These are phyloP conservation scores for Aureobasidium vineae DNA, from an alignment of 2,329 filamentous ascomycete genomes.

Conservation along the genomic window DNA sequence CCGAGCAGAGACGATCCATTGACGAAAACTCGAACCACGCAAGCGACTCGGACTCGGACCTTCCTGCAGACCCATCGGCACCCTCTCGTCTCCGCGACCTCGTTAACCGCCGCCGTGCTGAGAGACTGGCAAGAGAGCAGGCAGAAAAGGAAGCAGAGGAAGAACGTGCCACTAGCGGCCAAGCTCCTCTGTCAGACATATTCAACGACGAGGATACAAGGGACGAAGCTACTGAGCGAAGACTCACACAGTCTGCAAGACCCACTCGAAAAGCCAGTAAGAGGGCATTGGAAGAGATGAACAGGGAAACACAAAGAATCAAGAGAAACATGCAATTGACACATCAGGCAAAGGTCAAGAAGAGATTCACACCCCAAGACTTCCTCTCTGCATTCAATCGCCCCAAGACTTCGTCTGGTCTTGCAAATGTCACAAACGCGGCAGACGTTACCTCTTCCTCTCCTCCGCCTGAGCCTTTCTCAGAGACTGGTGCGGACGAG, in stretches of 20 bases:
- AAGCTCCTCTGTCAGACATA: conserved; percentile 29
- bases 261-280: conserved; percentile 85
- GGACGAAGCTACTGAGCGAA: conserved; percentile 47
- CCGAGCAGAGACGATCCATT: background rate
- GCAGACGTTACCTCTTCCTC: conserved; percentile 28
- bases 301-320: conserved; percentile 88
- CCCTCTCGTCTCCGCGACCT: conserved; percentile 63
- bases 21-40: conserved; percentile 1
- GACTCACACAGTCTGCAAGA: conserved; percentile 65
- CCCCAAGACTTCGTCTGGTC: conserved; percentile 39
- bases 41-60: conserved; percentile 31
- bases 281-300: conserved; percentile 93
- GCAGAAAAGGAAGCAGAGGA: conserved; percentile 48
- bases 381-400: conserved; percentile 71
- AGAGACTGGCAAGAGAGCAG: conserved; percentile 66
- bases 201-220: conserved; percentile 52
- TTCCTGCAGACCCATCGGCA: conserved; percentile 42
- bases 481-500: conserved; percentile 55
- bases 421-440: conserved; percentile 45
- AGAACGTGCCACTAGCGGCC: conserved; percentile 26
- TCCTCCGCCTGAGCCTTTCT: conserved; percentile 54
- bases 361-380: conserved; percentile 80
- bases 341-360: conserved; percentile 82
- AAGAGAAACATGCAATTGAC: conserved; percentile 85
- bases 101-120: conserved; percentile 68